Evolutionary conservation across 176 grass and related monocot genomes (phyloP).

Genomic region (Avena sativa): DNA sequence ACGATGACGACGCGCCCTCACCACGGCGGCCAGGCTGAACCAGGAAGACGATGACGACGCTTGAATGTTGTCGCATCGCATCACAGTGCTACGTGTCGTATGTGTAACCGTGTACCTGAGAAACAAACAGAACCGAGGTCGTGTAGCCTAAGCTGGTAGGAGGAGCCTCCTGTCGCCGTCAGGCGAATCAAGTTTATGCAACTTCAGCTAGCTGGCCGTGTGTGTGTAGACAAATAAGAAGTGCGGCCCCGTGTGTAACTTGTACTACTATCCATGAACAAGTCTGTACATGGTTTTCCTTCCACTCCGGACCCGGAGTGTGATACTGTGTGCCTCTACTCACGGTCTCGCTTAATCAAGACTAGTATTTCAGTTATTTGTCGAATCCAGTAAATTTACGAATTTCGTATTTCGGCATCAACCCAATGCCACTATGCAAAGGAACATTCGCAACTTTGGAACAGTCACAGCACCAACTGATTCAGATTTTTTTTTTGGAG

Average conservation of each 20-base stretch:
- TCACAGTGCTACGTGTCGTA: too few species aligned
- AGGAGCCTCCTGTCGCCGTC: background rate
- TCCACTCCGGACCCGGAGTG: background rate
- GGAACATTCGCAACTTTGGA: too few species aligned
- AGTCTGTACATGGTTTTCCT: background rate
- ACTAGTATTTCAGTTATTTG: too few species aligned
- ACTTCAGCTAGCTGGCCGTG: background rate
- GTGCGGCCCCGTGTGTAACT: background rate
- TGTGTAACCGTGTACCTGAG: background rate
- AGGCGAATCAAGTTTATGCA: background rate
- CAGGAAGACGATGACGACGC: slow-evolving; percentile 33
- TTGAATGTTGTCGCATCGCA: background rate
- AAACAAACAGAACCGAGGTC: background rate
- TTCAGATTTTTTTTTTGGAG: too few species aligned
- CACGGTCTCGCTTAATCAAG: too few species aligned
- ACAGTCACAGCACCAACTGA: too few species aligned
- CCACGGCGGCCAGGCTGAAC: slow-evolving; percentile 72
- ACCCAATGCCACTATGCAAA: too few species aligned
- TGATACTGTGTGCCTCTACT: too few species aligned
- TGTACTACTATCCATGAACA: background rate
- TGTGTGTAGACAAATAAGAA: background rate
- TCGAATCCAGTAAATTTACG: too few species aligned
- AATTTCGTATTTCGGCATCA: too few species aligned
- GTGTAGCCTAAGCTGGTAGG: background rate
- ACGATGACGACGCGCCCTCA: background rate